A percentile compares a stretch with the other conserved stretches of the same genome.
phyloP scores from a whole-genome alignment of 1,284 basidiomycete species.

The Ceratobasidium sp. region DNA sequence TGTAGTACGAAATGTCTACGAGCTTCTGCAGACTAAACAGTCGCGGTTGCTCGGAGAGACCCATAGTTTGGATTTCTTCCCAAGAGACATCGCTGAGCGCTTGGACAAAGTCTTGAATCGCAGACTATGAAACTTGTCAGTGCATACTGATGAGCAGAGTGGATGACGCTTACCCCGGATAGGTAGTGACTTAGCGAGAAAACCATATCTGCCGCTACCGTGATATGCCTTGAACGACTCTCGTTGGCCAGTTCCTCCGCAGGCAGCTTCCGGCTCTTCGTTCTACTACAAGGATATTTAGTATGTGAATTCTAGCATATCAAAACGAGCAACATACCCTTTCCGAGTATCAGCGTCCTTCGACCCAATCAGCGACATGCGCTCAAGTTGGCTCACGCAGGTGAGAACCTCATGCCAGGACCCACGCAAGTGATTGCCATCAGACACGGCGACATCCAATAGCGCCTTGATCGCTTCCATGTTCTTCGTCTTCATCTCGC shows the following conservation, averaged over 20 bases:
- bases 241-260: constrained; percentile 97
- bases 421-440: constrained; percentile 92
- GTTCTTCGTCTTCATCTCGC: constrained; percentile 98
- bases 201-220: constrained; percentile 98
- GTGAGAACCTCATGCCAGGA: constrained; percentile 97
- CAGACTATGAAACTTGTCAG: constrained; percentile 67
- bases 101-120: constrained; percentile 98
- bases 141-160: constrained; percentile 44
- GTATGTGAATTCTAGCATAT: neutral
- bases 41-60: constrained; percentile 90
- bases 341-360: constrained; percentile 85
- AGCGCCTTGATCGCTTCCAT: constrained; percentile 97
- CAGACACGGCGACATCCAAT: constrained; percentile 90
- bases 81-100: constrained; percentile 97
- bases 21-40: constrained; percentile 98
- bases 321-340: constrained; percentile 65
- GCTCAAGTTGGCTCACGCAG: constrained; percentile 96
- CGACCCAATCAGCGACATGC: constrained; percentile 94
- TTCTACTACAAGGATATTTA: constrained; percentile 11
- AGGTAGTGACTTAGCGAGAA: constrained; percentile 96
- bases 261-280: constrained; percentile 64
- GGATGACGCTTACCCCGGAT: constrained; percentile 76
- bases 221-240: constrained; percentile 97
- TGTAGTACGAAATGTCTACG: constrained; percentile 99
- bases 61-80: constrained; percentile 99